A percentile compares a stretch with the other conserved stretches of the same genome.
phyloP scores from a whole-genome alignment of 2,329 filamentous ascomycete genomes.

The Westerdykella sp. region DNA sequence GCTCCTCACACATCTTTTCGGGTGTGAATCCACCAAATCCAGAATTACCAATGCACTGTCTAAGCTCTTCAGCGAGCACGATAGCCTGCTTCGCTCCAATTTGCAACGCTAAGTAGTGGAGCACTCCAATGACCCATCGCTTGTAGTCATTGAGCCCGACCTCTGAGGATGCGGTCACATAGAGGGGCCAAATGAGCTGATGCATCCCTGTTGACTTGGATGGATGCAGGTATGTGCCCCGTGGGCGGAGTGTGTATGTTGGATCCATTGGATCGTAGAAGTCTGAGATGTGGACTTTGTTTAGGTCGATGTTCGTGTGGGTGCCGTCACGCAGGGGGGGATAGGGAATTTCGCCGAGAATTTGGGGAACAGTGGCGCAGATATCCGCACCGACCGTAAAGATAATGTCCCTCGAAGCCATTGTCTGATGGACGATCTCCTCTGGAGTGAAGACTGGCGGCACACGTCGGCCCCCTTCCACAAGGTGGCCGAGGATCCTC shows the following conservation, averaged over 20 bases:
- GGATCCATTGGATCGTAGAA: conserved; percentile 1
- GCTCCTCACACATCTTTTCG: not conserved
- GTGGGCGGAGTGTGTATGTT: conserved; percentile 12
- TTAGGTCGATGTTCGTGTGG: not conserved
- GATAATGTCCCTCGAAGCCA: conserved; percentile 12
- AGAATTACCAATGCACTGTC: not conserved
- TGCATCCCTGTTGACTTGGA: conserved; percentile 18
- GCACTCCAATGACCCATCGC: conserved; percentile 18
- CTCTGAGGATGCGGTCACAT: conserved; percentile 12
- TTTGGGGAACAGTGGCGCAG: conserved; percentile 22
- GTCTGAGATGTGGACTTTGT: not conserved
- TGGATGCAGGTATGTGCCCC: conserved; percentile 19
- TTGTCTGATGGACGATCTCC: conserved; percentile 7
- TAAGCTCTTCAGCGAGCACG: conserved; percentile 17
- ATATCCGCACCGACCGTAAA: conserved; percentile 8
- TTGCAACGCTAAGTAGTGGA: conserved; percentile 17
- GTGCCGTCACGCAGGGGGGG: conserved; percentile 1
- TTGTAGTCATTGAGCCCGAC: conserved; percentile 11
- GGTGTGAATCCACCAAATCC: not conserved
- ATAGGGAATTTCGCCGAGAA: conserved; percentile 25
- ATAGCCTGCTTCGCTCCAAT: conserved; percentile 25
- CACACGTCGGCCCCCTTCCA: conserved; percentile 6
- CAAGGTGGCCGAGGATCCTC: conserved; percentile 16
- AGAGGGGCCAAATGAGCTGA: conserved; percentile 25
- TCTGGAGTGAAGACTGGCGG: conserved; percentile 12